Percentiles rank a stretch among this genome's conserved stretches.
Conservation (phyloP, 768 basidiomycete genomes). For the Lyophyllum decastes region DNA sequence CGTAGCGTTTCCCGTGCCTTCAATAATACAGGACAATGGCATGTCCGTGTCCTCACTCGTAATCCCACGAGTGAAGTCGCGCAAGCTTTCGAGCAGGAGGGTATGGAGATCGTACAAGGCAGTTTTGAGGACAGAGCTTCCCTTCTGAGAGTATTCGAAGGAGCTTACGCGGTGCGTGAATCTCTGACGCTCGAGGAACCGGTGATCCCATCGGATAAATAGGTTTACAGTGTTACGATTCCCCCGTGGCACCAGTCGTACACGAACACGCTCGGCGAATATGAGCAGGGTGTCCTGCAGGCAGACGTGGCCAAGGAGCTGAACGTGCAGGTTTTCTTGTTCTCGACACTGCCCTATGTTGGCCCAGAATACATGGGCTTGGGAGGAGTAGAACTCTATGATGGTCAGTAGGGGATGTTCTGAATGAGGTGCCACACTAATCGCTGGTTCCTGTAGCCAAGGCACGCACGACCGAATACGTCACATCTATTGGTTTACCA, state of each 20-base stretch:
- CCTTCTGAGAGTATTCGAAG: conserved; percentile 11
- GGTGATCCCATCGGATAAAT: background rate
- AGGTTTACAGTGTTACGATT: conserved; percentile 18
- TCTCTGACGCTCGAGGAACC: background rate
- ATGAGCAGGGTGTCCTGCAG: conserved; percentile 15
- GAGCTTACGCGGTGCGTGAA: conserved; percentile 7
- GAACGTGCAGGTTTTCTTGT: conserved; percentile 14
- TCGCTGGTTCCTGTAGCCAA: conserved; percentile 6
- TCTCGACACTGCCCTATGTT: conserved; percentile 17
- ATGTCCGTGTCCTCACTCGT: conserved; percentile 16
- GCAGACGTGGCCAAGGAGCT: conserved; percentile 15
- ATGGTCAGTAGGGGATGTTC: conserved; percentile 2
- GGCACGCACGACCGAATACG: conserved; percentile 17
- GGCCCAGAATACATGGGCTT: conserved; percentile 17
- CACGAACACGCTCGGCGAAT: conserved; percentile 10
- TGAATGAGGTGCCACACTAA: background rate
- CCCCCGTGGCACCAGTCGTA: conserved; percentile 16
- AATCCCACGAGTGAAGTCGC: conserved; percentile 6
- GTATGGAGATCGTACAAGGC: conserved; percentile 12
- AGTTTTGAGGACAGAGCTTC: conserved; percentile 12
- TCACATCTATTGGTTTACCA: conserved; percentile 15
- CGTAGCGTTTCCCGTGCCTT: conserved; percentile 13
- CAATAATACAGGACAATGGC: conserved; percentile 16
- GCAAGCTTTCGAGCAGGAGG: conserved; percentile 1
- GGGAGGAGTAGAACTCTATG: conserved; percentile 17